Evolutionary conservation across 768 basidiomycete species (phyloP).

Genomic region (Clavulina sp.): DNA sequence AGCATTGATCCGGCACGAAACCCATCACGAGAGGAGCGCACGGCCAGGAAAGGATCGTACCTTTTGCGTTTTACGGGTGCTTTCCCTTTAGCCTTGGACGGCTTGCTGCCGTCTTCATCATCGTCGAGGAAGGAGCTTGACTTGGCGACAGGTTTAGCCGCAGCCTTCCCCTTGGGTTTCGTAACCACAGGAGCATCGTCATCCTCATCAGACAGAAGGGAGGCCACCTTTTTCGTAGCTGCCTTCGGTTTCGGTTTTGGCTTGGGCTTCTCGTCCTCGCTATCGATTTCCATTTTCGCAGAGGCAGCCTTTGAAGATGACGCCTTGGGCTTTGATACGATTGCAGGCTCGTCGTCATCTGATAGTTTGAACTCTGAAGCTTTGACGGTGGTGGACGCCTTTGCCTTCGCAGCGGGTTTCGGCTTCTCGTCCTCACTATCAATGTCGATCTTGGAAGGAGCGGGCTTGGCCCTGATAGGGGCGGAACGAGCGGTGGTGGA

Average conservation of each 20-base stretch:
- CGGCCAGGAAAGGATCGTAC: not conserved
- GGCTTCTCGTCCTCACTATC: constrained; percentile 10
- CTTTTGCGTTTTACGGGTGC: constrained; percentile 39
- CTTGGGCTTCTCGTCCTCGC: constrained; percentile 8
- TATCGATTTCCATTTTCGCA: too few relatives aligned
- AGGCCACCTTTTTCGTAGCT: constrained; percentile 17
- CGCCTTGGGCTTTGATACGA: too few relatives aligned
- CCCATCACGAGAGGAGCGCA: too few relatives aligned
- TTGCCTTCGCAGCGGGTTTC: constrained; percentile 17
- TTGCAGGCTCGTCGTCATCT: constrained; percentile 40
- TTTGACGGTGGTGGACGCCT: constrained; percentile 11
- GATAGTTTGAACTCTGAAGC: too few relatives aligned
- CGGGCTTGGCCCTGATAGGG: too few relatives aligned
- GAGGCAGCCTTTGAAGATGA: too few relatives aligned
- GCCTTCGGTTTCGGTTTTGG: constrained; percentile 18
- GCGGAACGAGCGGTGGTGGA: too few relatives aligned
- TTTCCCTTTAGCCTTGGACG: constrained; percentile 30
- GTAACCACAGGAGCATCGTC: constrained; percentile 15
- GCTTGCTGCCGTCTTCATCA: constrained; percentile 11
- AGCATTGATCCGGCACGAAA: too few relatives aligned
- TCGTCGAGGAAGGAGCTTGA: constrained; percentile 1
- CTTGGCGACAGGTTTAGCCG: constrained; percentile 9
- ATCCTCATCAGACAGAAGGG: constrained; percentile 22
- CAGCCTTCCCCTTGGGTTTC: constrained; percentile 12
- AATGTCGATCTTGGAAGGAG: too few relatives aligned